Evolutionary conservation across 148 eudicot genomes (phyloP).

Genomic region (Heliosperma pusillum): DNA sequence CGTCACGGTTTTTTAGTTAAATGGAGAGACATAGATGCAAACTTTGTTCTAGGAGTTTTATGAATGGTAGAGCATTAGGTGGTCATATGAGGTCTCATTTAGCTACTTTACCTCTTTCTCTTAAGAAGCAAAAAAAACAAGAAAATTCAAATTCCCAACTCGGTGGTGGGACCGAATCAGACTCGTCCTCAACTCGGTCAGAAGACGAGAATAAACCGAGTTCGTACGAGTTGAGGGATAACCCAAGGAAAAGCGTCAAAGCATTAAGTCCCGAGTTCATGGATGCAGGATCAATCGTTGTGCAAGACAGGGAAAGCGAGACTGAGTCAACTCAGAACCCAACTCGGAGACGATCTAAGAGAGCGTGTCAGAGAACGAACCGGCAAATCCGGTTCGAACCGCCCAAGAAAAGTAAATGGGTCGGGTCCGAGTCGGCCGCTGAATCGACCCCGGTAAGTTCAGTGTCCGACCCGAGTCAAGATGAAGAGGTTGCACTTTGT

Average conservation of each 20-base stretch:
- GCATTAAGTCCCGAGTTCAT: slow-evolving; percentile 35
- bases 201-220: not conserved
- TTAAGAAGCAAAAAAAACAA: not conserved
- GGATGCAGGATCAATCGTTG: slow-evolving; percentile 25
- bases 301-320: slow-evolving; percentile 41
- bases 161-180: slow-evolving; percentile 20
- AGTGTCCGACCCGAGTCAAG: slow-evolving; percentile 30
- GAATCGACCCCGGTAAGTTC: slow-evolving; percentile 42
- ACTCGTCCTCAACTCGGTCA: slow-evolving; percentile 28
- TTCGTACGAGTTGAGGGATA: slow-evolving; percentile 19
- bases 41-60: slow-evolving; percentile 50
- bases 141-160: slow-evolving; percentile 3
- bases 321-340: slow-evolving; percentile 37
- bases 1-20: not conserved
- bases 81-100: slow-evolving; percentile 90
- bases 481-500: slow-evolving; percentile 63
- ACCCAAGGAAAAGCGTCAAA: slow-evolving; percentile 34
- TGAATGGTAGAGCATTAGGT: slow-evolving; percentile 73
- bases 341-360: slow-evolving; percentile 23
- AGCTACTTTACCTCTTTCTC: slow-evolving; percentile 32
- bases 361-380: not conserved
- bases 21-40: slow-evolving; percentile 69
- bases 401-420: slow-evolving; percentile 2
- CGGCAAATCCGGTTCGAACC: not conserved
- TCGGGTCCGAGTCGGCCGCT: slow-evolving; percentile 29